Base-by-base conservation (phyloP, 2,329 filamentous ascomycete species). In the Pyrenophora seminiperda region DNA sequence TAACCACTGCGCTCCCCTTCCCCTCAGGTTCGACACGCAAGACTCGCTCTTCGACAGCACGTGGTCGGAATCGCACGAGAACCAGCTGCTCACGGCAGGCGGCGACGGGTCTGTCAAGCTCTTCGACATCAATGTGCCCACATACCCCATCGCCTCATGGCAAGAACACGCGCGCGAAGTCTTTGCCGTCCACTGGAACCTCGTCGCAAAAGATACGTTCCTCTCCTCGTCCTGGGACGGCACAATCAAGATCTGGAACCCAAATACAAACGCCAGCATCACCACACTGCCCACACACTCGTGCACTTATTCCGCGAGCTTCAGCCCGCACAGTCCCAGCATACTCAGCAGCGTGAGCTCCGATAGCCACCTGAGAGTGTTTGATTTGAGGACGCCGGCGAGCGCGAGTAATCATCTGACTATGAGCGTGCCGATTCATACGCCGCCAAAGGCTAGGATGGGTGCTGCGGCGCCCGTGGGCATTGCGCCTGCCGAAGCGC, bases 41-140 rank as follows among this genome's bases (percentile, higher is more conserved):
- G 94, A 99, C 74, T 90, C 92, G 36, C 87, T 97, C 58, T 99
- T 96, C 75, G 94, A 99, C 75, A 81, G 94, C 44, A 84, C 92
- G 19, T 97, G 94, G 91, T 96, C 91, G 14, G 94, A 99, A 77
- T 84, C 91, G 61, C 92, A 99, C 77, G 93, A 97, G 77, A 96
- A 94, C 75, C 94, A 99, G 77, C 79, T 97, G 42, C 82, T 96
- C 15, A 87, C 88, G 1, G 92, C 91, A 0, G 92, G 90, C 61
- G 94, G 94, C 58, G 94, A 99, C 76, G 94, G 94, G 47, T 93
- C 90, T 46, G 83, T 99, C 67, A 97, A 97, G 77, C 84, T 99
- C 38, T 99, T 94, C 74, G 94, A 99, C 75, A 83, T 92, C 24
- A 84, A 82, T 3, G 81, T 95, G 27, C 80, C 87, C 52, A 83